phyloP scores from a whole-genome alignment of 192 early-diverging fungal species.

The Cetraspora pellucida region DNA sequence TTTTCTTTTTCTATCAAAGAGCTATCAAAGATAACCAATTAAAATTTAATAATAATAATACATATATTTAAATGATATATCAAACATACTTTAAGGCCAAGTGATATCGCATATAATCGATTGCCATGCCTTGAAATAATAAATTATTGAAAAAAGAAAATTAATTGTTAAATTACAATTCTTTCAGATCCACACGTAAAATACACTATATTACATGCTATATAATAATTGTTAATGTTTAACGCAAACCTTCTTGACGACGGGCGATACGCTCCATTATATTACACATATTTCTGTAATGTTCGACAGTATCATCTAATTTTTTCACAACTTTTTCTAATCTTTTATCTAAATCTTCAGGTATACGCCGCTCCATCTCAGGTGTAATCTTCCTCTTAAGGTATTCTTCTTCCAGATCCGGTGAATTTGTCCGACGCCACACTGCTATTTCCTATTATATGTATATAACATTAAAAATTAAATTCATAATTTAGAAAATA shows the following conservation, averaged over 20 bases:
- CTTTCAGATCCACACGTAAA: neutral
- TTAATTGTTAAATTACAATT: neutral
- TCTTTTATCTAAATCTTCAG: constrained; percentile 55
- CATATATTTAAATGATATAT: neutral
- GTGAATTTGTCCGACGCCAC: constrained; percentile 59
- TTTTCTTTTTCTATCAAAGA: constrained; percentile 55
- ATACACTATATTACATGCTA: constrained; percentile 3
- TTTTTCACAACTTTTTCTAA: constrained; percentile 50
- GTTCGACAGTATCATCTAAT: constrained; percentile 54
- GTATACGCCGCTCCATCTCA: constrained; percentile 49
- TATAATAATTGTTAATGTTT: too few species aligned
- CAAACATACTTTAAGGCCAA: constrained; percentile 56
- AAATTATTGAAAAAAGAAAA: neutral
- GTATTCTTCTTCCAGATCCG: constrained; percentile 61
- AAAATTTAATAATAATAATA: neutral
- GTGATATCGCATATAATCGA: constrained; percentile 62
- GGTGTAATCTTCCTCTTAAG: constrained; percentile 40
- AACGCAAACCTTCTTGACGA: constrained; percentile 54
- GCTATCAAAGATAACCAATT: constrained; percentile 38
- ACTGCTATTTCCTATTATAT: constrained; percentile 56
- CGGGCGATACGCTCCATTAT: constrained; percentile 65
- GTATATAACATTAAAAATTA: neutral
- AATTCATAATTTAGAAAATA: neutral
- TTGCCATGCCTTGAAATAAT: constrained; percentile 42
- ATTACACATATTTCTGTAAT: constrained; percentile 62